Evolutionary conservation across 2,329 filamentous ascomycete species (phyloP).

Genomic region (Colletotrichum brevisporum): DNA sequence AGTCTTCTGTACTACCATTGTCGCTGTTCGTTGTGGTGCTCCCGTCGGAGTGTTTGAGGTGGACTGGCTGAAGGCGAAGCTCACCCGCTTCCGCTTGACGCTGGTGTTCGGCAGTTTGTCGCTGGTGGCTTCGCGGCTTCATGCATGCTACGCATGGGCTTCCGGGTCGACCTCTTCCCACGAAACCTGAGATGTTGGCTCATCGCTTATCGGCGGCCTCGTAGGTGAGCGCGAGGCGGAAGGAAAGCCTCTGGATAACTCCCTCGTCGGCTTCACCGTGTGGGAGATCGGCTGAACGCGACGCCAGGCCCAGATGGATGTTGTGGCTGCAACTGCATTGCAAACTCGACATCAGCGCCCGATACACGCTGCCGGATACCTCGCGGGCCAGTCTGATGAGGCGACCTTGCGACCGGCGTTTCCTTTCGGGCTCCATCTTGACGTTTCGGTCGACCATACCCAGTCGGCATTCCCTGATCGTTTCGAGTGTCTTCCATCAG

Average conservation of each 20-base stretch:
- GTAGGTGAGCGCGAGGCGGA: conserved; percentile 31
- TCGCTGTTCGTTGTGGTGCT: neutral
- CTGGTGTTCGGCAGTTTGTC: no score
- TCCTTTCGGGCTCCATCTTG: conserved; percentile 43
- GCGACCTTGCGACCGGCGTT: conserved; percentile 40
- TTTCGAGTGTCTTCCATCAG: no score
- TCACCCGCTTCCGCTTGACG: neutral
- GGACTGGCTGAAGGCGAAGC: neutral
- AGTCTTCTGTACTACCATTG: neutral
- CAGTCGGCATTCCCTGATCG: no score
- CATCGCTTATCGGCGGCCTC: neutral
- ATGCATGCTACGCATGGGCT: no score
- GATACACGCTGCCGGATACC: conserved; percentile 43
- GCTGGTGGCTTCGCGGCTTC: neutral
- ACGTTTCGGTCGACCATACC: conserved; percentile 43
- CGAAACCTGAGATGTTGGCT: fast-evolving
- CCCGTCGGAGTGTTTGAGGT: neutral
- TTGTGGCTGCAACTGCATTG: conserved; percentile 36
- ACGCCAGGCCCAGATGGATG: conserved; percentile 42
- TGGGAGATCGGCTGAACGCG: conserved; percentile 31
- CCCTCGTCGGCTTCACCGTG: conserved; percentile 42
- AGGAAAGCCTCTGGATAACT: conserved; percentile 12
- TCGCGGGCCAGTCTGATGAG: conserved; percentile 42
- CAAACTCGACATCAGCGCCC: neutral
- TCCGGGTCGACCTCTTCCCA: neutral